Conservation (phyloP, 2,329 filamentous ascomycete species). For the Talaromyces atroroseus region DNA sequence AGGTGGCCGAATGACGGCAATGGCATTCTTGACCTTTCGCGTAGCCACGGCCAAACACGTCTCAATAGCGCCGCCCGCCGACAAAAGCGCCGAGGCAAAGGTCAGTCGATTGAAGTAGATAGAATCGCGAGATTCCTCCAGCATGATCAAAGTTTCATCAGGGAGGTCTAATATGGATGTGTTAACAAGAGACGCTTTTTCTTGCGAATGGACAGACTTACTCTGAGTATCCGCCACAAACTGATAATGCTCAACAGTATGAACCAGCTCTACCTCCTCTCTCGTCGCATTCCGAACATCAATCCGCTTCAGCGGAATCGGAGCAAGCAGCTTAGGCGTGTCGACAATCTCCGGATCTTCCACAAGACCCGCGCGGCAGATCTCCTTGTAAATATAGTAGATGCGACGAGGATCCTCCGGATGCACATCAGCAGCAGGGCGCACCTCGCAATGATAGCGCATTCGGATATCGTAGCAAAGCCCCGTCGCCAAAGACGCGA, state of each 20-base stretch:
- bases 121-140: constrained; percentile 67
- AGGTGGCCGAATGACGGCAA: constrained; percentile 90
- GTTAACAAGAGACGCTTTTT: too few species aligned
- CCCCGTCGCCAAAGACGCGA: constrained; percentile 60
- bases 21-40: constrained; percentile 83
- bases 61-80: constrained; percentile 90
- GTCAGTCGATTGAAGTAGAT: constrained; percentile 80
- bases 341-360: constrained; percentile 47
- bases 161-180: constrained; percentile 34
- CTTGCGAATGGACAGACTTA: constrained; percentile 21
- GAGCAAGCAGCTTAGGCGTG: constrained; percentile 42
- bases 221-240: constrained; percentile 63
- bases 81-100: constrained; percentile 72
- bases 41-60: constrained; percentile 86
- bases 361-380: constrained; percentile 75
- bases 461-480: constrained; percentile 91
- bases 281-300: constrained; percentile 68
- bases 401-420: constrained; percentile 92
- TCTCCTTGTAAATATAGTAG: constrained; percentile 84
- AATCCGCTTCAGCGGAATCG: constrained; percentile 63
- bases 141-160: constrained; percentile 59
- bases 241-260: constrained; percentile 68
- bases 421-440: constrained; percentile 65
- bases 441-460: constrained; percentile 88
- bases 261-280: constrained; percentile 74